Evolutionary conservation across 306 rosid genomes (phyloP).

Genomic region (Senna siamea): DNA sequence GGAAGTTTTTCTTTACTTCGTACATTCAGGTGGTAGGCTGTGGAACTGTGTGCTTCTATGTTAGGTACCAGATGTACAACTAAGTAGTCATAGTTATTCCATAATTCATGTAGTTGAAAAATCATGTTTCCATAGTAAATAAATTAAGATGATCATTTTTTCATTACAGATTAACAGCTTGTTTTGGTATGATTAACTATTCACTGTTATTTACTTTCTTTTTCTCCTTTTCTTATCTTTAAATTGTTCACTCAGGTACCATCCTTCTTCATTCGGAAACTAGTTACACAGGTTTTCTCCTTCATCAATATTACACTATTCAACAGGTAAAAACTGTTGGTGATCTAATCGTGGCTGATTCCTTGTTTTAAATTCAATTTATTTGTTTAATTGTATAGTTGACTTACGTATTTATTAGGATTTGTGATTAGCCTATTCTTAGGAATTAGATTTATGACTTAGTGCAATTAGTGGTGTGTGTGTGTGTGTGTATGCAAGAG

Average conservation of each 20-base stretch:
- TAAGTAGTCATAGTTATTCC: background rate
- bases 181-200: conserved; percentile 14
- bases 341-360: no score
- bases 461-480: no score
- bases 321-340: conserved; percentile 97
- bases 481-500: no score
- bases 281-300: conserved; percentile 90
- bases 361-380: no score
- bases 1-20: no score
- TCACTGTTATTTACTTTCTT: conserved; percentile 5
- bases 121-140: background rate
- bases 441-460: no score
- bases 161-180: background rate
- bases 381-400: no score
- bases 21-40: conserved; percentile 8
- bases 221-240: conserved; percentile 38
- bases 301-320: conserved; percentile 95
- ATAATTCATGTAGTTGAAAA: background rate
- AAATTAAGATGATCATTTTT: conserved; percentile 12
- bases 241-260: conserved; percentile 70
- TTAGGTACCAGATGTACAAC: conserved; percentile 16
- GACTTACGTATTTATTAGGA: no score
- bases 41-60: conserved; percentile 13
- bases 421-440: no score
- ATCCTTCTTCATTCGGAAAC: conserved; percentile 92